phyloP scores from a whole-genome alignment of 2,329 filamentous ascomycete species.

The Penicillium concentricum region DNA sequence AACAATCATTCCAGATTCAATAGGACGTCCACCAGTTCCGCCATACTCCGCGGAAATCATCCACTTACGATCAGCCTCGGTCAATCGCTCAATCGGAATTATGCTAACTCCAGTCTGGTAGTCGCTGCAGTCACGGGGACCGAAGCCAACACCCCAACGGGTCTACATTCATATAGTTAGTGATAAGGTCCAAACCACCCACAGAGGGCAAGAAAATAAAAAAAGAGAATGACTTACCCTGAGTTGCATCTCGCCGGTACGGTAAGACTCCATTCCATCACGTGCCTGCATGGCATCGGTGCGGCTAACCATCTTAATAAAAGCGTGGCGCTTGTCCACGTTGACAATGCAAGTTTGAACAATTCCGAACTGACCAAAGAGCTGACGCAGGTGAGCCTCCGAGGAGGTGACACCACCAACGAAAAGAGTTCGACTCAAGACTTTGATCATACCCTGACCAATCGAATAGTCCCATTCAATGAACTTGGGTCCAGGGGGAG shows the following conservation, averaged over 20 bases:
- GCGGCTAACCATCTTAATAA: slow-evolving; percentile 96
- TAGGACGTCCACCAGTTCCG: slow-evolving; percentile 78
- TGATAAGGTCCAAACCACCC: background rate
- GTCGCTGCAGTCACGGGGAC: slow-evolving; percentile 94
- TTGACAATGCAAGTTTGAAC: slow-evolving; percentile 99
- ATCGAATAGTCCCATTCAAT: slow-evolving; percentile 75
- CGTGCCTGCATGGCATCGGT: slow-evolving; percentile 81
- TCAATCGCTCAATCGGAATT: slow-evolving; percentile 88
- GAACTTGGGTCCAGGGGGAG: slow-evolving; percentile 64
- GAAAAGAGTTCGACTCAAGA: slow-evolving; percentile 91
- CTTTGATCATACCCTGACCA: slow-evolving; percentile 78
- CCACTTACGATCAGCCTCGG: slow-evolving; percentile 96
- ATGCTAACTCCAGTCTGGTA: slow-evolving; percentile 89
- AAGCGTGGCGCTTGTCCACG: slow-evolving; percentile 95
- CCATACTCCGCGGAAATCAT: slow-evolving; percentile 91
- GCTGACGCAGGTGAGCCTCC: slow-evolving; percentile 75
- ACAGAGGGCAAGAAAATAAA: background rate
- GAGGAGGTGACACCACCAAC: slow-evolving; percentile 90
- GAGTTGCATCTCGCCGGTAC: slow-evolving; percentile 69
- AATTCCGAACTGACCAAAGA: slow-evolving; percentile 78
- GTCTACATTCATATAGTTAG: slow-evolving; percentile 55
- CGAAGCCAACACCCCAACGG: slow-evolving; percentile 96
- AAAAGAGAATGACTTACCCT: slow-evolving; percentile 54
- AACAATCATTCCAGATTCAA: slow-evolving; percentile 81
- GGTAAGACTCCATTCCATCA: slow-evolving; percentile 78